Evolutionary conservation across 768 basidiomycete species (phyloP), one percentile per base, ranked within the genome.

Genomic region (Naganishia randhawae): DNA sequence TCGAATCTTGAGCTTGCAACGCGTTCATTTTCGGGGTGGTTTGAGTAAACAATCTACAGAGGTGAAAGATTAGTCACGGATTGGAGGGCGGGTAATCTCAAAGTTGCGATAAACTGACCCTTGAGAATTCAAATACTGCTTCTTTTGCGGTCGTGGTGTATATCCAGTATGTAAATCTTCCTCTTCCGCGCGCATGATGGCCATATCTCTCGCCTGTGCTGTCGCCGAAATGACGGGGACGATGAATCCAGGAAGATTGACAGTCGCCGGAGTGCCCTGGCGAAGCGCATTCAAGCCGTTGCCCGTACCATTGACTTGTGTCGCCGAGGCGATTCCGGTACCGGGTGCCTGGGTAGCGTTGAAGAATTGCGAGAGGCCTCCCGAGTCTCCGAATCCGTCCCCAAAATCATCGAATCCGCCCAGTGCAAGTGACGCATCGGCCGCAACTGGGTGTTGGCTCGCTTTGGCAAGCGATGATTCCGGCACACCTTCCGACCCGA

Each of bases 361-460:
- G 53, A 67, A 67, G 54, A 67, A 67, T 22, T 67, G 66, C 4
- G 66, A 67, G n/a, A 67, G 41, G 2, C 66, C 66, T 3, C 66
- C 66, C 16, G 37, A 52, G 6, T 52, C 32, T 29, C 53, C 66
- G 22, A 67, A 57, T 48, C 51, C 66, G 17, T 39, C 57, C 5
- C 22, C 32, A n/a, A 55, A 55, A 25, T 61, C 39, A 25, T 61
- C 57, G 25, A 61, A 61, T 61, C 57, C 57, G 37, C 57, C 57
- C 3, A 13, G 45, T 8, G 22, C 57, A 4, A 61, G 29, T 25
- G 57, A 41, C 2, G 37, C 35, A 25, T 14, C n/a, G 7, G 16
- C 57, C 14, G 57, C 8, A 42, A 41, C 37, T 7, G 57, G 41
- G 10, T 42, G 13, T 2, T 41, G 37, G 39, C 57, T 61, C 22